Base-by-base conservation (phyloP, 2,329 filamentous ascomycete species). In the Cladosporium colombiae region DNA sequence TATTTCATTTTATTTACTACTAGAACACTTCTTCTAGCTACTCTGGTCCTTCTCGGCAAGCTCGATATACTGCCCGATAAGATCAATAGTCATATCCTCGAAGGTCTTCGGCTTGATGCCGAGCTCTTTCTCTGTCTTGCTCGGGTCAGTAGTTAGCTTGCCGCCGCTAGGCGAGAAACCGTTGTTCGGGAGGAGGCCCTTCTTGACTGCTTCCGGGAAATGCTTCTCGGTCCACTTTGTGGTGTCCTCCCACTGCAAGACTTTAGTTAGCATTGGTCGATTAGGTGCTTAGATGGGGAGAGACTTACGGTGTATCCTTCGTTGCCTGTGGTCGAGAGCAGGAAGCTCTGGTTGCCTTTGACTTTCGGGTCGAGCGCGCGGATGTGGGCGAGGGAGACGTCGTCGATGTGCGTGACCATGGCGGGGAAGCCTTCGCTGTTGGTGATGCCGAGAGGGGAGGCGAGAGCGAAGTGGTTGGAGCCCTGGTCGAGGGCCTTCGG, bases 361-460 rank as follows among this genome's bases (percentile, higher is more conserved):
- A 65, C 25, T 23, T 60, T 37, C 1, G 46, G 33, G 25, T 70
- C 64, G 21, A 76, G 67, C 1, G 71, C 67, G 35, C 69, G 66
- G 27, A 77, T 67, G 57, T 76, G 75, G 18, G 72, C 65, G 5
- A 66, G 65, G 6, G 74, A 73, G 3, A 75, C 71, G 58, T 76
- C 74, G 29, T 76, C 71, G 14, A 75, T 25, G 29, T 62, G 49
- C 0, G 60, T 56, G 37, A 67, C 65, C 3, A 49, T 21, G 1
- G 21, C 50, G 6, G 61, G 60, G 44, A 63, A 62, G 2, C 65
- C 55, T 35, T 73, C 70, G 13, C 62, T 56, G 18, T 35, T 58
- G n/a, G 59, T 55, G 5, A 52, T 61, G 13, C 71, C 71, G 4
- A 72, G 62, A 0, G 66, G 65, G 1, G 60, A 33, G 29, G 40